Evolutionary conservation across 2,329 filamentous ascomycete species (phyloP).

Genomic region (Coleophoma crateriformis): DNA sequence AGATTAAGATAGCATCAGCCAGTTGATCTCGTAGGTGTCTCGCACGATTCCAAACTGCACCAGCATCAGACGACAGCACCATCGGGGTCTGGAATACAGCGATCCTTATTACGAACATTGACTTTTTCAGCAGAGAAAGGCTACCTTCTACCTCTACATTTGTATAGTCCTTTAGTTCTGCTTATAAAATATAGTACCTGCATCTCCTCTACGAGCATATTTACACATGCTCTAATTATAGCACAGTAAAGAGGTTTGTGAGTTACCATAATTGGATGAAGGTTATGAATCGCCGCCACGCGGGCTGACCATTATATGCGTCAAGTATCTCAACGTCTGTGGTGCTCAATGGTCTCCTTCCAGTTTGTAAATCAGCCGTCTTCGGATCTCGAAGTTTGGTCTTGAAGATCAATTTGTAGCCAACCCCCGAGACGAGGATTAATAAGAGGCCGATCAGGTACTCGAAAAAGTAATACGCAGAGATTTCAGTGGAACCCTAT

Average conservation of each 20-base stretch:
- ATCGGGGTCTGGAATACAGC: too few relatives aligned
- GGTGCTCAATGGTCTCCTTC: conserved; percentile 4
- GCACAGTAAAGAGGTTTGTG: background rate
- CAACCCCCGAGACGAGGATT: conserved; percentile 2
- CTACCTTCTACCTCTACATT: too few relatives aligned
- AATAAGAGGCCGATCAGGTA: conserved; percentile 9
- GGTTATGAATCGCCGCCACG: background rate
- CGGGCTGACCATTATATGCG: conserved; percentile 3
- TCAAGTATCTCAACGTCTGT: conserved; percentile 6
- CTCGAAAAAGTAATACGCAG: conserved; percentile 8
- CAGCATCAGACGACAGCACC: too few relatives aligned
- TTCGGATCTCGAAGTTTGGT: conserved; percentile 6
- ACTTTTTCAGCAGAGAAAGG: too few relatives aligned
- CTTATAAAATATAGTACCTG: too few relatives aligned
- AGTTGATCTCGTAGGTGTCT: too few relatives aligned
- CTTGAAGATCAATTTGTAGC: conserved; percentile 5
- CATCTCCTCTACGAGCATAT: background rate
- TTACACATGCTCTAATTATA: background rate
- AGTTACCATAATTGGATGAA: background rate
- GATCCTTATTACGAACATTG: too few relatives aligned
- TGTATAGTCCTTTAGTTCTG: too few relatives aligned
- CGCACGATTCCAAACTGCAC: too few relatives aligned
- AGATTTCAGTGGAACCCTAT: conserved; percentile 1
- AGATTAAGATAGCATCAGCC: too few relatives aligned
- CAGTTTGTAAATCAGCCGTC: conserved; percentile 8